phyloP scores from a whole-genome alignment of 768 basidiomycete species.

The Chalciporus piperatus region DNA sequence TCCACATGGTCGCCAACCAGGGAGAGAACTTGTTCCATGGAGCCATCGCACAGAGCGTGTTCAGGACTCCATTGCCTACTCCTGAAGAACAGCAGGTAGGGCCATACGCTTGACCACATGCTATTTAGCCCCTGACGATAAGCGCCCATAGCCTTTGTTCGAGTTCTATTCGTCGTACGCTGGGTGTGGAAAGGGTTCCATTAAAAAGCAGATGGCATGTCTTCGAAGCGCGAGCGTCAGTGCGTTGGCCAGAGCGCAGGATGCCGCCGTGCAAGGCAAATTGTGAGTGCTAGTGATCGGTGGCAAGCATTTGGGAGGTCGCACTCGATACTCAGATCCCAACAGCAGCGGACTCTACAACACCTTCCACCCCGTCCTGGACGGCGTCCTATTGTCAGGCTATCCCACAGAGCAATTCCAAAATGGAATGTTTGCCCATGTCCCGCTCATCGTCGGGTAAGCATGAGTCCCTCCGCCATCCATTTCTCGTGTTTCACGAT shows the following conservation, averaged over 20 bases:
- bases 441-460: slow-evolving; percentile 60
- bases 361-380: slow-evolving; percentile 52
- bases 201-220: slow-evolving; percentile 40
- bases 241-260: slow-evolving; percentile 53
- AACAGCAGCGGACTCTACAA: slow-evolving; percentile 43
- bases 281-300: slow-evolving; percentile 39
- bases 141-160: slow-evolving; percentile 45
- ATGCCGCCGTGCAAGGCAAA: slow-evolving; percentile 37
- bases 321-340: neutral
- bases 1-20: slow-evolving; percentile 52
- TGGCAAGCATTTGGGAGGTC: neutral
- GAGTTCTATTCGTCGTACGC: slow-evolving; percentile 46
- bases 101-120: neutral
- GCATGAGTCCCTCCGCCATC: slow-evolving; percentile 11
- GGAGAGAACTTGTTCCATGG: slow-evolving; percentile 43
- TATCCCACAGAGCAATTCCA: slow-evolving; percentile 47
- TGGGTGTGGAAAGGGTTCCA: slow-evolving; percentile 44
- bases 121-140: neutral
- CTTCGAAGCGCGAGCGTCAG: slow-evolving; percentile 50
- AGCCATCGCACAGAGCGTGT: slow-evolving; percentile 64
- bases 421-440: slow-evolving; percentile 43
- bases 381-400: slow-evolving; percentile 50
- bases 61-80: slow-evolving; percentile 46
- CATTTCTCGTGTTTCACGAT: neutral
- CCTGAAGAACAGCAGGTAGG: slow-evolving; percentile 54